Base-by-base conservation (phyloP, 225 moss, liverwort and hornwort species). In the Polytrichum commune region DNA sequence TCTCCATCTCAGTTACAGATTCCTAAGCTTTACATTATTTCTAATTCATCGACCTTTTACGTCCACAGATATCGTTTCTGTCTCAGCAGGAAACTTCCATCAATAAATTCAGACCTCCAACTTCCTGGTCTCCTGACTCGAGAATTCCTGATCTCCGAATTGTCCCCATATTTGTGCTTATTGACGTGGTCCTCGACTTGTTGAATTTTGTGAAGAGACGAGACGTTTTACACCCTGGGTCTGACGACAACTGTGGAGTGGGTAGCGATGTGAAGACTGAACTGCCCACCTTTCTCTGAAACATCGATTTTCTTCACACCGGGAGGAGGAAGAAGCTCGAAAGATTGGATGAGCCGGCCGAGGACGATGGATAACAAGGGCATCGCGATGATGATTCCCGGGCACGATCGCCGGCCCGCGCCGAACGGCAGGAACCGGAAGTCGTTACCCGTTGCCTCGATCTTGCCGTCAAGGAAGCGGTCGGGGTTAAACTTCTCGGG, bases 341-440 rank as follows among this genome's bases (percentile, higher is more conserved):
- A 81, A 4, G 65, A 72, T 65, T 89, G 86, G 35, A 89, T 81
- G 4, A 89, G 63, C 0, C 89, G 80, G 28, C 89, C 89, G 4
- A 89, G 81, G 5, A 89, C 89, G 5, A 89, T 83, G 18, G 85
- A 57, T 53, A 89, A 53, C 60, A 89, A 71, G 5, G 88, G 88
- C 85, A 91, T 83, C 57, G 90, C 90, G 56, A 91, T 85, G 76
- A 86, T 82, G 68, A 88, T 78, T 7, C 88, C 90, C 0, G 90
- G 90, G 78, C 88, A 88, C 0, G 85, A 77, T 22, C 89, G 80
- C 19, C 89, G 66, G 18, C 89, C 89, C 4, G 79, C 61, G 20
- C 89, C 89, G 54, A 89, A 91, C 0, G 90, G 90, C 46, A 88
- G 78, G 77, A 88, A 90, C 6, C 83, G 81, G 74, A 88, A 91